phyloP scores from a whole-genome alignment of 805 yeast genomes.

The Wilhelminamyces savonicus region DNA sequence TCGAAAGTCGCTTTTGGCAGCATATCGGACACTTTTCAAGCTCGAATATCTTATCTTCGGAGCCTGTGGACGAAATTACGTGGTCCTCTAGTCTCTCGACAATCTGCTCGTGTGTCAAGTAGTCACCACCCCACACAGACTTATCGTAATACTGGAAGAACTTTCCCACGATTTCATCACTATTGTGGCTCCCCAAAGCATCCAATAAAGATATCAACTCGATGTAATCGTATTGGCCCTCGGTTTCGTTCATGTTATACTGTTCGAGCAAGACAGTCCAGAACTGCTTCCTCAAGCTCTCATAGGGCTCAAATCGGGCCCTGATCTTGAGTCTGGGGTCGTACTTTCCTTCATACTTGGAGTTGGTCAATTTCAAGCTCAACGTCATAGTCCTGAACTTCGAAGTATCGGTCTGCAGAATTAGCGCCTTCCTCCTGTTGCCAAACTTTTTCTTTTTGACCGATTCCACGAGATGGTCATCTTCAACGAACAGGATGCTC shows the following conservation, averaged over 20 bases:
- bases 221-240: conserved; percentile 40
- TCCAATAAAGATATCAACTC: conserved; percentile 65
- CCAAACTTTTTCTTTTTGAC: conserved; percentile 20
- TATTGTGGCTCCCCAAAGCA: conserved; percentile 46
- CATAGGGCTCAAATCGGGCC: conserved; percentile 64
- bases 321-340: conserved; percentile 53
- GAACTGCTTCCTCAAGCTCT: conserved; percentile 54
- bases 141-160: conserved; percentile 44
- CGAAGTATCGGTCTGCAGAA: conserved; percentile 31
- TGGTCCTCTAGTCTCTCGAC: conserved; percentile 42
- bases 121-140: conserved; percentile 51
- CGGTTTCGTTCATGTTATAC: conserved; percentile 37
- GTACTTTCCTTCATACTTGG: conserved; percentile 30
- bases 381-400: conserved; percentile 38
- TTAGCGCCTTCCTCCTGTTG: conserved; percentile 23
- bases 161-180: conserved; percentile 47
- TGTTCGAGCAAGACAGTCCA: conserved; percentile 61
- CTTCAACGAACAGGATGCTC: conserved; percentile 19
- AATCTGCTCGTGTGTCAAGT: conserved; percentile 38
- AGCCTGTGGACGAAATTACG: conserved; percentile 13
- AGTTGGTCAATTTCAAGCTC: conserved; percentile 22
- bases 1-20: conserved; percentile 48
- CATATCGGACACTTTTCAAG: conserved; percentile 80
- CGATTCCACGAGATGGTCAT: conserved; percentile 24
- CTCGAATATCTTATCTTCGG: conserved; percentile 41